Evolutionary conservation across 257 asterid genomes (phyloP), one percentile per base, ranked within the genome.

Genomic region (Sherardia arvensis): DNA sequence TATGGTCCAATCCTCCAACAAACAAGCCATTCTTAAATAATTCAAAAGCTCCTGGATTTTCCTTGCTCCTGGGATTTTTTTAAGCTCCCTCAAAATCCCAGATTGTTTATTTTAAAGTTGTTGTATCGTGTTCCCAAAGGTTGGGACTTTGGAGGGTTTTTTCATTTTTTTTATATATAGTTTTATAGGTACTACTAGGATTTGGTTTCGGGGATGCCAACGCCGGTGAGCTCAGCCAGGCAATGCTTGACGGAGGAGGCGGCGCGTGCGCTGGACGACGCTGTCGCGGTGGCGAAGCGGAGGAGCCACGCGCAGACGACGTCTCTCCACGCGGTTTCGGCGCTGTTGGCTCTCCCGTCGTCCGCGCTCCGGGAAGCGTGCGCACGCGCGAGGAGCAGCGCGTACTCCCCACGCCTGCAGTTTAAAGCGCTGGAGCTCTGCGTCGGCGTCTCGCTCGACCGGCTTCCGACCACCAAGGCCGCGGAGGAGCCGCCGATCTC

Each of bases 291-390:
- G 57, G 96, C 99, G 15, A 83, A 80, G 53, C 84, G 96, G 21
- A 82, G 99, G 69, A 76, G 82, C 78, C 97, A 92, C 80, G 69
- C 96, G 47, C 99, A 92, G 74, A 89, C 97, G 53, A 92, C 99
- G 23, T 85, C 99, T 21, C 64, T 89, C 57, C 97, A 92, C 79
- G 87, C 83, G 2, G 84, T 89, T 3, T 92, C 96, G 4, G 87
- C 99, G 9, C 78, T 92, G 4, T 77, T 92, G 10, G 78, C 90
- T 3, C 77, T 78, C 25, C 95, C 95, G 0, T 71, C 87, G 0
- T 85, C 99, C 21, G 62, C 74, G 1, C 85, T 92, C 66, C 87
- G 95, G 0, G 96, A 85, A 25, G 96, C 95, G 0, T 89, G 97
- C 69, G 3, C 94, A 71, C 95, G 95, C 76, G 79, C 85, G 25